phyloP scores from a whole-genome alignment of 2,329 filamentous ascomycete species.

The Aspergillus neotritici region DNA sequence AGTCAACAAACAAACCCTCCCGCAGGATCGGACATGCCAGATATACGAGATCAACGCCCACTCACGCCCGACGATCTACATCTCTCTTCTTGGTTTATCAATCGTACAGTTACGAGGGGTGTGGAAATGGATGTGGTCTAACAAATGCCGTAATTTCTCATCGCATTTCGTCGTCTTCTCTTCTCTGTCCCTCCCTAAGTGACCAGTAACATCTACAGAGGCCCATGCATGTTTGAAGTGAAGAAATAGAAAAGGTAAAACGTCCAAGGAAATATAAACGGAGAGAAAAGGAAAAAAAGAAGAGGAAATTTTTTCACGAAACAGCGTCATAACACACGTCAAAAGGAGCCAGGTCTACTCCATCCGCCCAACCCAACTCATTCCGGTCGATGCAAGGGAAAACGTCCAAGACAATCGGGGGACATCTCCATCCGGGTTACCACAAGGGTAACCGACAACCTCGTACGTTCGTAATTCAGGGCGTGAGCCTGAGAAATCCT shows the following conservation, averaged over 20 bases:
- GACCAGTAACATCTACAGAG: conserved; percentile 16
- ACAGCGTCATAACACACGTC: conserved; percentile 32
- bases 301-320: conserved; percentile 21
- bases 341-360: conserved; percentile 26
- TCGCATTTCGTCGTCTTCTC: conserved; percentile 11
- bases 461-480: conserved; percentile 30
- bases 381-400: background rate
- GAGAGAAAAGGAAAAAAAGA: conserved; percentile 20
- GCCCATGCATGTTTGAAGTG: conserved; percentile 18
- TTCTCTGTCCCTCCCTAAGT: conserved; percentile 3
- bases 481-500: conserved; percentile 24
- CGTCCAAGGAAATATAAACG: conserved; percentile 18
- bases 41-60: too few relatives aligned
- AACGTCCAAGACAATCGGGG: too few relatives aligned
- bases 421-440: too few relatives aligned
- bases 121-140: too few relatives aligned
- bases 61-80: too few relatives aligned
- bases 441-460: conserved; percentile 5
- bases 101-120: too few relatives aligned
- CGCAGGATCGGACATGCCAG: too few relatives aligned
- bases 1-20: conserved; percentile 1
- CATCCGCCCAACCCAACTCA: conserved; percentile 18
- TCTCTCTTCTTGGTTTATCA: too few relatives aligned
- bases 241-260: conserved; percentile 18
- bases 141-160: conserved; percentile 7